These are phyloP conservation scores for Polytrichum formosum DNA, from an alignment of 225 moss, liverwort and hornwort genomes.

Conservation along the genomic window DNA sequence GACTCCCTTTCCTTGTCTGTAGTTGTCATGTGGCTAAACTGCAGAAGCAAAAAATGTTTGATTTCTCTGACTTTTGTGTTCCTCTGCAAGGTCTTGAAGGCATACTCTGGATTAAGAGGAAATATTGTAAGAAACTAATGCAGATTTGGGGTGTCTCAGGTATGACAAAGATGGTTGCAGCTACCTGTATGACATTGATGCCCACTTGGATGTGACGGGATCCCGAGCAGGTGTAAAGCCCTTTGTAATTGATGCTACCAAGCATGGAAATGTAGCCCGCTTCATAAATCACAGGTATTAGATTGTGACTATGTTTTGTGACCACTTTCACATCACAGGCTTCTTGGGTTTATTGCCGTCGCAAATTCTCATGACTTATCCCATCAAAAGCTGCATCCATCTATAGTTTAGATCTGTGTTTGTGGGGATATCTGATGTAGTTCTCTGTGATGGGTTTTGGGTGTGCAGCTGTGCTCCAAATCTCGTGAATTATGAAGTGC, in stretches of 20 bases:
- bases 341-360: too few species aligned
- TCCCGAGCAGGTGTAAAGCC: conserved; percentile 48
- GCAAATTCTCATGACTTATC: too few species aligned
- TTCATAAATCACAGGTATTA: conserved; percentile 86
- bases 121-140: neutral
- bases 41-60: too few species aligned
- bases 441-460: neutral
- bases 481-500: conserved; percentile 71
- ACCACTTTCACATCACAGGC: neutral
- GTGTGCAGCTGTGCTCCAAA: conserved; percentile 76
- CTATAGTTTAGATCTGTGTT: neutral
- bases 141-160: conserved; percentile 24
- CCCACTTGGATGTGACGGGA: conserved; percentile 52
- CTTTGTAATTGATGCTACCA: conserved; percentile 80
- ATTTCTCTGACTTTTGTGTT: too few species aligned
- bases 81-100: too few species aligned
- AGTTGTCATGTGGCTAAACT: too few species aligned
- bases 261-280: conserved; percentile 75
- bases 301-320: conserved; percentile 3
- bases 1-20: too few species aligned
- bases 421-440: neutral
- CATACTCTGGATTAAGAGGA: too few species aligned
- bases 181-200: conserved; percentile 79
- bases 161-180: conserved; percentile 77
- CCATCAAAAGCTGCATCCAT: neutral